Conservation (phyloP, 257 asterid species). For the Nicotiana noctiflora region DNA sequence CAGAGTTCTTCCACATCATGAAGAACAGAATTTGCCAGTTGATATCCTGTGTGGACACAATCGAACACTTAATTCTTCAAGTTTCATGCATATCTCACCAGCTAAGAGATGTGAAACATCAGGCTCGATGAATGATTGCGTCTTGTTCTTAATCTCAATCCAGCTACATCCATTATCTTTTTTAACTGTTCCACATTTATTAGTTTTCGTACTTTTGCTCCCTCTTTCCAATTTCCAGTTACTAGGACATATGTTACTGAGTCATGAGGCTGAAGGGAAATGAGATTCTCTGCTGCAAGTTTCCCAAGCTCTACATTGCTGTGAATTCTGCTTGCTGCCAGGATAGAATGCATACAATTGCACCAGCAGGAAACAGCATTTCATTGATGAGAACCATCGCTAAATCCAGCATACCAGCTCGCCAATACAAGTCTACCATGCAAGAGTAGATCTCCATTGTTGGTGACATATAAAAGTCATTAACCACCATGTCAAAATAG, state of each 20-base stretch:
- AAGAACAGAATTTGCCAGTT: slow-evolving; percentile 59
- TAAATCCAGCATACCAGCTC: slow-evolving; percentile 74
- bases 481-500: slow-evolving; percentile 64
- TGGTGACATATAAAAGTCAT: slow-evolving; percentile 48
- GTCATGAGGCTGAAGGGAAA: slow-evolving; percentile 66
- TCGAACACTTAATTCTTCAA: slow-evolving; percentile 49
- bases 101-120: slow-evolving; percentile 74
- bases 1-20: slow-evolving; percentile 63
- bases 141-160: slow-evolving; percentile 85
- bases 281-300: slow-evolving; percentile 66
- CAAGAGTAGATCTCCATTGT: slow-evolving; percentile 79
- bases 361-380: slow-evolving; percentile 76
- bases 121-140: slow-evolving; percentile 62
- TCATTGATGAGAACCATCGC: slow-evolving; percentile 44
- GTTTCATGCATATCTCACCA: slow-evolving; percentile 54
- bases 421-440: slow-evolving; percentile 74
- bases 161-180: slow-evolving; percentile 88
- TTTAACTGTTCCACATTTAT: slow-evolving; percentile 58
- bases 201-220: no score
- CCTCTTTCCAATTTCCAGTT: no score
- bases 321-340: slow-evolving; percentile 72
- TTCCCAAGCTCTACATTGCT: slow-evolving; percentile 61
- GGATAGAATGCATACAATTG: slow-evolving; percentile 67
- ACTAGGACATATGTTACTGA: slow-evolving; percentile 63
- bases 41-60: slow-evolving; percentile 68